phyloP scores from a whole-genome alignment of 768 basidiomycete genomes.

The Phaeotremella skinneri region DNA sequence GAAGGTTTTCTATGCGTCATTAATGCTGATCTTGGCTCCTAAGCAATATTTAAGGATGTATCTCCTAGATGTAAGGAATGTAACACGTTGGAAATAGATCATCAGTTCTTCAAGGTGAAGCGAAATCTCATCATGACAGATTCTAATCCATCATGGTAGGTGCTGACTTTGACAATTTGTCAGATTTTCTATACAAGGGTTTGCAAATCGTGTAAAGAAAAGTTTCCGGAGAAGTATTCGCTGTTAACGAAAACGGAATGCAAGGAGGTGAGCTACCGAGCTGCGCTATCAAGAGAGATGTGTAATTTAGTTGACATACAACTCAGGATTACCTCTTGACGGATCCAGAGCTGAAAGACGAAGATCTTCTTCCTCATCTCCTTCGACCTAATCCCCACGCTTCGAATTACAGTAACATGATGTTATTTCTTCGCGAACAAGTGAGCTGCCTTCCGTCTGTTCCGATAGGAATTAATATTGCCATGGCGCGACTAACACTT shows the following conservation, averaged over 20 bases:
- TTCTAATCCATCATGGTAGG: background rate
- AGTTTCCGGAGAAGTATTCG: conserved; percentile 86
- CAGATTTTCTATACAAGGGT: conserved; percentile 75
- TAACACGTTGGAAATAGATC: conserved; percentile 82
- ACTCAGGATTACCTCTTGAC: conserved; percentile 87
- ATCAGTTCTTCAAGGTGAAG: conserved; percentile 62
- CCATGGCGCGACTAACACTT: background rate
- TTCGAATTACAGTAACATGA: conserved; percentile 97
- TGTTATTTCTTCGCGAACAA: conserved; percentile 90
- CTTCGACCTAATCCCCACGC: conserved; percentile 93
- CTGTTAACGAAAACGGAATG: conserved; percentile 97
- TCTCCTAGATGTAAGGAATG: conserved; percentile 81
- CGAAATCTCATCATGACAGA: background rate
- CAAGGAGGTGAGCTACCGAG: conserved; percentile 65
- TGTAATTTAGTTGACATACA: background rate
- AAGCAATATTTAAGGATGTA: conserved; percentile 76
- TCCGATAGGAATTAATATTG: background rate
- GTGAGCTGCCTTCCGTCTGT: conserved; percentile 52
- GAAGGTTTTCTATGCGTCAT: background rate
- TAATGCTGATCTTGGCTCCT: conserved; percentile 1
- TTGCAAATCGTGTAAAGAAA: conserved; percentile 86
- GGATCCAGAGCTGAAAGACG: conserved; percentile 88
- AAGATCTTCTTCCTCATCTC: conserved; percentile 85
- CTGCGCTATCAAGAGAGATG: conserved; percentile 1
- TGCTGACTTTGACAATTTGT: background rate